Base-by-base conservation (phyloP, 1,284 basidiomycete species). In the Anthracocystis walkeri region DNA sequence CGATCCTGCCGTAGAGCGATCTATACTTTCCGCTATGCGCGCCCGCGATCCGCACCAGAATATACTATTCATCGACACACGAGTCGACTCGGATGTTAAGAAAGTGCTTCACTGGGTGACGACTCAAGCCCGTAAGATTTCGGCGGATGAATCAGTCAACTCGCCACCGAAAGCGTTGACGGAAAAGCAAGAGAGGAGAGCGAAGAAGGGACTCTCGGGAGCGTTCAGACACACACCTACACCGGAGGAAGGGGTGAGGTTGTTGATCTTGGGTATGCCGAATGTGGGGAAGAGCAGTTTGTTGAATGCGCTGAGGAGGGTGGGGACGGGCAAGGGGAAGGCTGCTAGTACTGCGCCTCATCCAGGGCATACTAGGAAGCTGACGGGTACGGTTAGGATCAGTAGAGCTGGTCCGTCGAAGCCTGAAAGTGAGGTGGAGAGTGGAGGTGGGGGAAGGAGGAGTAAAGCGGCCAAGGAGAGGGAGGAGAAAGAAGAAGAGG, bases 241-340 rank as follows among this genome's bases (percentile, higher is more conserved):
- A 29, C 82, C 83, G 11, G 82, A 84, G 25, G 76, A 73, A n/a
- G 83, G 82, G 14, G 77, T 83, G 29, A 64, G 83, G 21, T 46
- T 84, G 42, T 65, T 85, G 48, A 78, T 84, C 7, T 51, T 85
- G 14, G 96, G 96, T 25, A 99, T 99, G 96, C 96, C 96, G 5
- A 99, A 99, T 84, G 95, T 98, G 45, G 97, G 97, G 52, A 99
- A 99, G 87, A 97, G 94, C 29, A 95, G 93, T 4, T 86, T 99
- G 55, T 87, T 99, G 16, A 99, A 99, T 83, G 91, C 93, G 0
- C 88, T 99, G n/a, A 89, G 97, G 45, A 91, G 91, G 79, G 91
- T 91, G 69, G 96, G 95, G 4, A 92, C 96, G 33, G 88, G 90
- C 68, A 94, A 93, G 83, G 92, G 77, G 21, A 97, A 98, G 86